A percentile compares a stretch with the other conserved stretches of the same genome.
Evolutionary conservation across 2,329 filamentous ascomycete species (phyloP).

Genomic region (Incumbomyces delicatus): DNA sequence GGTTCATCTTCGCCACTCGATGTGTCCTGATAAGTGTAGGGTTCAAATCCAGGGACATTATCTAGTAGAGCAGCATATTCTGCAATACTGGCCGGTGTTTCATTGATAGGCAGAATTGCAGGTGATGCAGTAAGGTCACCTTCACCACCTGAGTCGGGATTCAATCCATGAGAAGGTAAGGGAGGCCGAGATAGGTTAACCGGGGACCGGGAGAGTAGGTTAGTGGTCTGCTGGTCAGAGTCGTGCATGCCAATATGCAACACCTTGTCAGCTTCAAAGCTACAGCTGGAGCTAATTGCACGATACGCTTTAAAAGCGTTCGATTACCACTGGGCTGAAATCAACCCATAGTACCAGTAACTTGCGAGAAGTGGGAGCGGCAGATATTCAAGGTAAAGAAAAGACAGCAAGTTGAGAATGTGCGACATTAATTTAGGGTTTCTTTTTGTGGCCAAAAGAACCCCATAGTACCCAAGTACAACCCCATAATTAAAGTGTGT

Average conservation of each 20-base stretch:
- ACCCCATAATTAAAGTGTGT: too few species aligned
- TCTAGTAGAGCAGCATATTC: neutral
- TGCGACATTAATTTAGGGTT: too few species aligned
- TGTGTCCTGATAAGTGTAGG: neutral
- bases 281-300: too few species aligned
- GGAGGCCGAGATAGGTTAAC: neutral
- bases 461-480: too few species aligned
- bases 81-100: neutral
- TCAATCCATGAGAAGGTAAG: neutral
- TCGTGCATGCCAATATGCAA: neutral
- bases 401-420: too few species aligned
- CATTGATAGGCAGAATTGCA: neutral
- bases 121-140: neutral
- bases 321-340: too few species aligned
- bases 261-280: too few species aligned
- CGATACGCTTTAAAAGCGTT: too few species aligned
- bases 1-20: neutral
- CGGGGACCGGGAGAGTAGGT: neutral
- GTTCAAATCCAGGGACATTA: neutral
- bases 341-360: too few species aligned
- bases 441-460: too few species aligned
- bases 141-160: neutral
- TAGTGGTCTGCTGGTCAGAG: neutral
- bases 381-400: too few species aligned
- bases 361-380: too few species aligned